Percentiles rank a stretch among this genome's conserved stretches.
Conservation (phyloP, 2,329 filamentous ascomycete species). For the Penicillium sp. region DNA sequence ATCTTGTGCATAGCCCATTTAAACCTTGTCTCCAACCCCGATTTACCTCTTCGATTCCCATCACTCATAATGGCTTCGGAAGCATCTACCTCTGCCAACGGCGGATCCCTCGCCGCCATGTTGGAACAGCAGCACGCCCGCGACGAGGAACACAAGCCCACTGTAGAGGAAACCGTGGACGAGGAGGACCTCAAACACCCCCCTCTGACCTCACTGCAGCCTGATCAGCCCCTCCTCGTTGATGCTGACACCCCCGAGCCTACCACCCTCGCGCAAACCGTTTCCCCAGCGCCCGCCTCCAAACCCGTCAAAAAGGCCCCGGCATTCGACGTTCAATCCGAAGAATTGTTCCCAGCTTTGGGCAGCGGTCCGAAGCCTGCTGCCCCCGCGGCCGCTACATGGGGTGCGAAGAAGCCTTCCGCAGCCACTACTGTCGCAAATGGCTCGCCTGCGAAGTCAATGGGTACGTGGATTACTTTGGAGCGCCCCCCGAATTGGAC, state of each 20-base stretch:
- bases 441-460: constrained; percentile 49
- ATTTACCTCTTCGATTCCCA: constrained; percentile 4
- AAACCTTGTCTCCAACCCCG: constrained; percentile 3
- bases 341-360: constrained; percentile 91
- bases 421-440: constrained; percentile 44
- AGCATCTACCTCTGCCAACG: constrained; percentile 34
- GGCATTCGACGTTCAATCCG: constrained; percentile 76
- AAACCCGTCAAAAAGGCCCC: constrained; percentile 46
- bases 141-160: constrained; percentile 59
- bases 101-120: constrained; percentile 52
- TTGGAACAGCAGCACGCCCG: constrained; percentile 55
- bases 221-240: constrained; percentile 16
- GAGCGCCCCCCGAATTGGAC: constrained; percentile 24
- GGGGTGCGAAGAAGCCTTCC: constrained; percentile 65
- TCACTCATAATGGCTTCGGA: constrained; percentile 36
- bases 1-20: constrained; percentile 14
- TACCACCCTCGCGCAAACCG: constrained; percentile 29
- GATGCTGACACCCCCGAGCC: constrained; percentile 13
- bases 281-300: constrained; percentile 35
- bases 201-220: constrained; percentile 47
- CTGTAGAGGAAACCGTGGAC: constrained; percentile 77
- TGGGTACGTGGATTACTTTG: constrained; percentile 57
- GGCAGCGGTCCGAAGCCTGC: constrained; percentile 67
- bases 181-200: constrained; percentile 69
- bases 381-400: constrained; percentile 66